Percentiles rank a stretch among this genome's conserved stretches.
Conservation (phyloP, 2,329 filamentous ascomycete species). For the Nakataea oryzae region DNA sequence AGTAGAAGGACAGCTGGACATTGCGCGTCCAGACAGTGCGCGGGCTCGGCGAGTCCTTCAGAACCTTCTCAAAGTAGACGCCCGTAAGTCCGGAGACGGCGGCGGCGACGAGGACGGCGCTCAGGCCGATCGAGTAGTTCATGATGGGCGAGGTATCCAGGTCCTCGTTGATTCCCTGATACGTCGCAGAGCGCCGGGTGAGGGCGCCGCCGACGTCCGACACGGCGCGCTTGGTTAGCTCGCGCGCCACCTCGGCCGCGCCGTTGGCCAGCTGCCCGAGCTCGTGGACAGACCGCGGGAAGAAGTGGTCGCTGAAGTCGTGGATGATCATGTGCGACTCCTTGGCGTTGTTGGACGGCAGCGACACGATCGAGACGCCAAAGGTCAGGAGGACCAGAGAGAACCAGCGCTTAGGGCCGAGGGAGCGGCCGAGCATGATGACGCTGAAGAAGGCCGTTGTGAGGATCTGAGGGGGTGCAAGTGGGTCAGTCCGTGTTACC, state of each 20-base stretch:
- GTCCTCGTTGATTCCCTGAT: slow-evolving; percentile 73
- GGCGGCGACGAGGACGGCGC: slow-evolving; percentile 69
- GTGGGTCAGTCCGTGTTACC: not conserved
- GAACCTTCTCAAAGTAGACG: slow-evolving; percentile 81
- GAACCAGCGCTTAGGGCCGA: slow-evolving; percentile 68
- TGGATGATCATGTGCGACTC: slow-evolving; percentile 50
- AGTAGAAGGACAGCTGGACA: slow-evolving; percentile 90
- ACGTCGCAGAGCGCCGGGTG: slow-evolving; percentile 69
- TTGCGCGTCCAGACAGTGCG: slow-evolving; percentile 90
- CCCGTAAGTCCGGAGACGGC: slow-evolving; percentile 75
- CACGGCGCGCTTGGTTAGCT: slow-evolving; percentile 38
- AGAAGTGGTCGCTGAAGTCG: slow-evolving; percentile 56
- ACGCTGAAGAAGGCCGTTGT: slow-evolving; percentile 84
- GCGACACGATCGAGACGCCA: slow-evolving; percentile 77
- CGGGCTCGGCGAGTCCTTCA: slow-evolving; percentile 70
- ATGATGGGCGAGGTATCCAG: slow-evolving; percentile 43
- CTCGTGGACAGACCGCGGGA: slow-evolving; percentile 71
- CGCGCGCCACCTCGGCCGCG: slow-evolving; percentile 34
- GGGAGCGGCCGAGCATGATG: slow-evolving; percentile 57
- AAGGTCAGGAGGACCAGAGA: slow-evolving; percentile 68
- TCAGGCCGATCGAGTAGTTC: slow-evolving; percentile 70
- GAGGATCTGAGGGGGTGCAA: slow-evolving; percentile 55
- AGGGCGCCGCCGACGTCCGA: slow-evolving; percentile 29
- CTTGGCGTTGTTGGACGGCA: slow-evolving; percentile 50
- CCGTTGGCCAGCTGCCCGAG: slow-evolving; percentile 53